Conservation (phyloP, 106 monocot genomes). For the Acorus gramineus region DNA sequence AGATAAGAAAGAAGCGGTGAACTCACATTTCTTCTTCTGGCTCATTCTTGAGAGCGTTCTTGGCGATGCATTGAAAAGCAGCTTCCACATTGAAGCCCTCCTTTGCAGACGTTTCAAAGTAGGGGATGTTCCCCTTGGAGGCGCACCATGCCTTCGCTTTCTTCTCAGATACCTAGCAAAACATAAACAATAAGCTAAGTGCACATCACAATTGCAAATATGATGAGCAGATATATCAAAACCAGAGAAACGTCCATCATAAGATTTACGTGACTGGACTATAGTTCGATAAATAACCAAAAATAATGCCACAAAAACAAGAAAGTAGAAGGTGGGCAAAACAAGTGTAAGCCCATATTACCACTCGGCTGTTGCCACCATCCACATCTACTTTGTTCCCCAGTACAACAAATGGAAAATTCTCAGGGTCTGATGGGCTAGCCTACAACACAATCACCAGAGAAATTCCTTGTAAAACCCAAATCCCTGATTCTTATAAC, state of each 20-base stretch:
- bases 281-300: no score
- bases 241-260: no score
- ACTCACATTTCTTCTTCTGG: conserved; percentile 87
- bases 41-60: conserved; percentile 75
- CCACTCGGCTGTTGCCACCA: conserved; percentile 78
- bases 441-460: conserved; percentile 31
- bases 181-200: not conserved
- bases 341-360: conserved; percentile 3
- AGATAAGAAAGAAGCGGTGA: no score
- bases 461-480: not conserved
- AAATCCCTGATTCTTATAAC: no score
- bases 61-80: conserved; percentile 74
- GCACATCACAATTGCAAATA: not conserved
- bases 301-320: no score
- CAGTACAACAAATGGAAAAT: conserved; percentile 80
- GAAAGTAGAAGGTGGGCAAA: no score
- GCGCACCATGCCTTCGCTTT: conserved; percentile 77
- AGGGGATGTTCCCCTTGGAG: conserved; percentile 81
- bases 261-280: no score
- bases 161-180: conserved; percentile 67
- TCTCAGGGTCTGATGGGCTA: conserved; percentile 68
- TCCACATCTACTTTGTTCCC: conserved; percentile 88
- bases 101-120: conserved; percentile 90
- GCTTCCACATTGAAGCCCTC: conserved; percentile 85
- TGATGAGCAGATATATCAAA: no score